Evolutionary conservation across 2,329 filamentous ascomycete genomes (phyloP).

Genomic region (Botryotinia globosa): DNA sequence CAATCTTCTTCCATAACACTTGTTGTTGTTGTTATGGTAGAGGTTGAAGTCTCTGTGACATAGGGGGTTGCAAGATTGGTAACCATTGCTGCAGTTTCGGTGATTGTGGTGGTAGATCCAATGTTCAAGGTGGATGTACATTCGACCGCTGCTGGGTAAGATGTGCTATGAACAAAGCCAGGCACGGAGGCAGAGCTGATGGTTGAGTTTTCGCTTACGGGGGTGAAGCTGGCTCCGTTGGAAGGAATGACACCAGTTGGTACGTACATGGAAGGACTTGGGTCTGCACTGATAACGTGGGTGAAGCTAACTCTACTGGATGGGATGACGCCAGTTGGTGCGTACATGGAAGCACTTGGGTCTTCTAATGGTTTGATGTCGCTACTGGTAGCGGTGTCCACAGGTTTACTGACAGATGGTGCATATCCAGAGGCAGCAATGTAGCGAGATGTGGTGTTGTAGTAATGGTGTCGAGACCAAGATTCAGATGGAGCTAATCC

Average conservation of each 20-base stretch:
- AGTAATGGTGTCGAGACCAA: background rate
- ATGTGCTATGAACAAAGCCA: background rate
- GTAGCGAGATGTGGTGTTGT: background rate
- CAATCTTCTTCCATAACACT: background rate
- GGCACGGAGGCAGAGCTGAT: background rate
- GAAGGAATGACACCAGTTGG: background rate
- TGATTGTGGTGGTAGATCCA: background rate
- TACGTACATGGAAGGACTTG: background rate
- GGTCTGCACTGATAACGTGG: background rate
- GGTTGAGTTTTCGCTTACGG: slow-evolving; percentile 1
- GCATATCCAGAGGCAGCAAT: background rate
- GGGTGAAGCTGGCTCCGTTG: background rate
- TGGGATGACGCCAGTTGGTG: background rate
- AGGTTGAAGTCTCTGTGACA: background rate
- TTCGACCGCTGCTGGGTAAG: background rate
- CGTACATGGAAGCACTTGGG: background rate
- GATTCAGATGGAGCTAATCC: background rate
- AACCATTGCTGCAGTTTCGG: background rate
- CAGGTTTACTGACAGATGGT: background rate
- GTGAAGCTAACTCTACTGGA: background rate
- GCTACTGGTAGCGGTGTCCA: background rate
- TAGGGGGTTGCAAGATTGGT: slow-evolving; percentile 1
- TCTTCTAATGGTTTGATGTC: background rate
- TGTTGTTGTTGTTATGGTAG: background rate
- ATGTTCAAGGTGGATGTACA: background rate